These are phyloP conservation scores for Protomyces pachydermus DNA, from an alignment of 1,139 yeast species.

Conservation along the genomic window DNA sequence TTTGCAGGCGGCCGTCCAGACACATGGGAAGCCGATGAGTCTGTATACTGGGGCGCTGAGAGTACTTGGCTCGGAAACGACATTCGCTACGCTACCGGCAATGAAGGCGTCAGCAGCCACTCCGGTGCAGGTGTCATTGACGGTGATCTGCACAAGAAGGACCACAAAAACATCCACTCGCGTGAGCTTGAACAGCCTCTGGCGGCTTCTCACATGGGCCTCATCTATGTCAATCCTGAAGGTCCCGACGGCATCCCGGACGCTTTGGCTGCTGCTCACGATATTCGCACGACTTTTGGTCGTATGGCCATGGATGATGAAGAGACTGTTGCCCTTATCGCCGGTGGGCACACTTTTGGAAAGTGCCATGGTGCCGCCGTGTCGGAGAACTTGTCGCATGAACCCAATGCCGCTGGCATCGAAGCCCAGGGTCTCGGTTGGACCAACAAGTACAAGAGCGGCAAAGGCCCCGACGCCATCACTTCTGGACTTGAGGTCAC, in stretches of 20 bases:
- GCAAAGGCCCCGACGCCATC: background rate
- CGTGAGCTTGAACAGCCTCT: background rate
- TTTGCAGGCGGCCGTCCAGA: background rate
- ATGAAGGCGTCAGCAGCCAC: background rate
- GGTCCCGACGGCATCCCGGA: background rate
- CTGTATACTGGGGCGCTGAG: background rate
- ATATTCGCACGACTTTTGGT: background rate
- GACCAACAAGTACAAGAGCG: background rate
- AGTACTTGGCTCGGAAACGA: background rate
- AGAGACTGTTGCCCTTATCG: background rate
- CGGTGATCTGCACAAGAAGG: background rate
- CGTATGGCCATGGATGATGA: background rate
- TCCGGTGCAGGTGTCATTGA: background rate
- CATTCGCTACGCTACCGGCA: background rate
- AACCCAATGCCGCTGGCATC: background rate
- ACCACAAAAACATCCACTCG: background rate
- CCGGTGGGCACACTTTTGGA: background rate
- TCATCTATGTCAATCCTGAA: background rate
- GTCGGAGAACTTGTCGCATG: background rate
- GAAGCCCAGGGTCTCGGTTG: background rate
- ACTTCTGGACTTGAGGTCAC: background rate
- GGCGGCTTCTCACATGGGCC: background rate
- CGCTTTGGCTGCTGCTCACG: background rate
- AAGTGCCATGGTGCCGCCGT: background rate
- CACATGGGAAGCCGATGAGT: background rate